Conservation (phyloP, 225 moss, liverwort and hornwort genomes). For the Polytrichum formosum region DNA sequence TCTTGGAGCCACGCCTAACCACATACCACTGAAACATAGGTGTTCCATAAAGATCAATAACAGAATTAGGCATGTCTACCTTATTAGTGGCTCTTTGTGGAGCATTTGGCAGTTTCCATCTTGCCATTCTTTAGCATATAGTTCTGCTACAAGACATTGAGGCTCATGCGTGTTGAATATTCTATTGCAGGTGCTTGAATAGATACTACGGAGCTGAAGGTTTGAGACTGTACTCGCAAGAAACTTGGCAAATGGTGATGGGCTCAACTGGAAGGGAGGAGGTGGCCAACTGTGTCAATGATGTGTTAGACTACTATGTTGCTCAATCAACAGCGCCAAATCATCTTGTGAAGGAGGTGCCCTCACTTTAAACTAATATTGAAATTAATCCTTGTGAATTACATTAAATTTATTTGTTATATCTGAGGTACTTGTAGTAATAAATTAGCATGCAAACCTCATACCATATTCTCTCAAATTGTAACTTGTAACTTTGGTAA, state of each 20-base stretch:
- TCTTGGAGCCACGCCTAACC: too few relatives aligned
- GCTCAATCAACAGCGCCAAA: conserved; percentile 62
- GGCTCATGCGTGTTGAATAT: neutral
- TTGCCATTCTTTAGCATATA: too few relatives aligned
- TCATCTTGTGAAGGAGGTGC: conserved; percentile 73
- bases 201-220: conserved; percentile 86
- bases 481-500: neutral
- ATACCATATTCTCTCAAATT: too few relatives aligned
- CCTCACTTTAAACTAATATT: neutral
- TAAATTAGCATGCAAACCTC: too few relatives aligned
- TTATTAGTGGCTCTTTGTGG: too few relatives aligned
- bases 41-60: too few relatives aligned
- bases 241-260: conserved; percentile 75
- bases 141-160: neutral
- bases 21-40: too few relatives aligned
- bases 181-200: conserved; percentile 67
- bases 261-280: conserved; percentile 68
- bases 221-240: conserved; percentile 79
- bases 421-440: neutral
- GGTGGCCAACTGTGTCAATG: conserved; percentile 60
- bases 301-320: conserved; percentile 63
- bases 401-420: neutral
- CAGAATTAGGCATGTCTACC: too few relatives aligned
- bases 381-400: neutral
- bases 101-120: too few relatives aligned